A percentile compares a stretch with the other conserved stretches of the same genome.
Evolutionary conservation across 768 basidiomycete genomes (phyloP).

Genomic region (Lactifluus volemus): DNA sequence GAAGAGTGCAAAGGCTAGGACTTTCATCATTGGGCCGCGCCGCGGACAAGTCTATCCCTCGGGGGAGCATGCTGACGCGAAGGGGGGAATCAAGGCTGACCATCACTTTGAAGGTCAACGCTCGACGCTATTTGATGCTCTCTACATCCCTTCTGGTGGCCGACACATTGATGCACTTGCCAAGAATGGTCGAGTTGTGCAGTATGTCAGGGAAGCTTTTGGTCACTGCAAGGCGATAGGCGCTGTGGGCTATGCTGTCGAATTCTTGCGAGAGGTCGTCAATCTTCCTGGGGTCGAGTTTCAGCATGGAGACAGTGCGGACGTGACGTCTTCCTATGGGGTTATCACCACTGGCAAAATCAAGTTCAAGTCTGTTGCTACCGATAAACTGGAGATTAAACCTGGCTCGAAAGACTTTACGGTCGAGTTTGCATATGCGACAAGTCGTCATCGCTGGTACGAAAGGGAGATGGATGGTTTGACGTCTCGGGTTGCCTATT

Average conservation of each 20-base stretch:
- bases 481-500: slow-evolving; percentile 42
- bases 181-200: slow-evolving; percentile 61
- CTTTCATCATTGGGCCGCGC: slow-evolving; percentile 57
- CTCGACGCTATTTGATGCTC: slow-evolving; percentile 76
- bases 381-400: slow-evolving; percentile 37
- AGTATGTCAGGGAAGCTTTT: slow-evolving; percentile 80
- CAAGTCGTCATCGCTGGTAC: slow-evolving; percentile 61
- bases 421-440: slow-evolving; percentile 48
- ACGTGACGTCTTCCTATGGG: slow-evolving; percentile 48
- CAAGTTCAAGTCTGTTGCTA: slow-evolving; percentile 28
- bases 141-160: slow-evolving; percentile 76
- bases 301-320: slow-evolving; percentile 27
- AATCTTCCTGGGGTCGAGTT: slow-evolving; percentile 40
- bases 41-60: slow-evolving; percentile 45
- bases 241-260: slow-evolving; percentile 56
- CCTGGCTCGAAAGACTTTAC: slow-evolving; percentile 44
- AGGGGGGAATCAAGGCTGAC: slow-evolving; percentile 41
- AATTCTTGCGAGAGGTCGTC: slow-evolving; percentile 40
- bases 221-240: slow-evolving; percentile 81
- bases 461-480: slow-evolving; percentile 54
- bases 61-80: slow-evolving; percentile 21
- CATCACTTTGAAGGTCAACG: slow-evolving; percentile 72
- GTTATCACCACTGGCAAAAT: slow-evolving; percentile 56
- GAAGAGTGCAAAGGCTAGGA: slow-evolving; percentile 43
- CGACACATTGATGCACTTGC: slow-evolving; percentile 48